Evolutionary conservation across 75 land plant genomes (phyloP).

Genomic region (Larix kaempferi): DNA sequence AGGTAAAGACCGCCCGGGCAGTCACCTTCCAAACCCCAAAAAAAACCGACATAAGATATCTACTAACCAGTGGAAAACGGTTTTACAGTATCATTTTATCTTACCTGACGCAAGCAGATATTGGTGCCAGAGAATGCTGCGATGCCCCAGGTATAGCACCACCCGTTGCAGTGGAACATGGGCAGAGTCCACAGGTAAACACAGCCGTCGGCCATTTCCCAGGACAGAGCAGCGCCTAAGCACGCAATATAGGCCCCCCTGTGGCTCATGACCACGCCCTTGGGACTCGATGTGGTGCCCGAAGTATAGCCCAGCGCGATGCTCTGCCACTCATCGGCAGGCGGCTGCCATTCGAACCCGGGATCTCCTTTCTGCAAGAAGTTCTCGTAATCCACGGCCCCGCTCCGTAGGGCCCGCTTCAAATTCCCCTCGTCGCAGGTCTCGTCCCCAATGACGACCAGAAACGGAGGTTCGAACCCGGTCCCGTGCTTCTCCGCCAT

Average conservation of each 20-base stretch:
- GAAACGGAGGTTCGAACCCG: constrained; percentile 43
- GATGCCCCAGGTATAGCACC: constrained; percentile 89
- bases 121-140: constrained; percentile 88
- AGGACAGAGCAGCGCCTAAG: constrained; percentile 51
- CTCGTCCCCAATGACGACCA: constrained; percentile 69
- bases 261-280: constrained; percentile 84
- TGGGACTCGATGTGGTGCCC: constrained; percentile 90
- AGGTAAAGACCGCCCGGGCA: constrained; percentile 64
- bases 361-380: constrained; percentile 73
- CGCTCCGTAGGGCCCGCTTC: constrained; percentile 41
- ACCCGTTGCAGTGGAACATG: constrained; percentile 94
- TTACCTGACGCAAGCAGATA: constrained; percentile 85
- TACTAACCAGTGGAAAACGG: background rate
- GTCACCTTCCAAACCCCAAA: constrained; percentile 44
- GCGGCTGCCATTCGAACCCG: constrained; percentile 61
- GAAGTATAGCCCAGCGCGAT: constrained; percentile 92
- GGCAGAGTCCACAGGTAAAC: constrained; percentile 94
- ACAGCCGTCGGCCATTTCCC: constrained; percentile 77
- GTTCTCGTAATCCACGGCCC: constrained; percentile 80
- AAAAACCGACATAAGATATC: too few species aligned
- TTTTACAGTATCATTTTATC: background rate
- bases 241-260: constrained; percentile 82
- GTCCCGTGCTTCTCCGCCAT: constrained; percentile 24
- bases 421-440: constrained; percentile 38
- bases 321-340: constrained; percentile 90